Evolutionary conservation across 164 flowering plant genomes (phyloP), one percentile per base, ranked within the genome.

Genomic region (Stephania japonica): DNA sequence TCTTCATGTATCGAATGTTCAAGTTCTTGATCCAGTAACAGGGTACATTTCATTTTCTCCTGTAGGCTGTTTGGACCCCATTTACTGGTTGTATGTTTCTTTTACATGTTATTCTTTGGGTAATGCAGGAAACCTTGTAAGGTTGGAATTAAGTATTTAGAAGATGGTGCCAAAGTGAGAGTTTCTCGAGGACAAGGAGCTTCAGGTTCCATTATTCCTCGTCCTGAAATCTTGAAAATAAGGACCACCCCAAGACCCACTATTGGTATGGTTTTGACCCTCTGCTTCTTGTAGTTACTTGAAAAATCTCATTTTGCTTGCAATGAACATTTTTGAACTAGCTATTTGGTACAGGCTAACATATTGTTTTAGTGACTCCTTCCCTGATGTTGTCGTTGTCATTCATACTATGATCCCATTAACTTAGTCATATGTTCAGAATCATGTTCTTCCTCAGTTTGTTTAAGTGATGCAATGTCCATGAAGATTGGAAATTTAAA

Each of bases 1-100:
- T 49, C 86, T 96, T 77, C 98, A 92, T 86, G 97, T 77, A 38
- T 96, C 99, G 74, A 96, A 96, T 86, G 93, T 96, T 69, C 95
- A 92, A 86, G 85, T 88, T 80, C 47, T 93, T 78, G 99, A 92
- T 67, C 96, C 93, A 62, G 90, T 86, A 18, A 87, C 94, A 38
- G 92, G 92, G 99, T 92, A 86, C 32, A 24, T 71, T 6, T 59
- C 24, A 19, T 59, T 59, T 59, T 59, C 64, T 18, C 23, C 64
- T 59, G 53, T 59, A 59, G 64, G 64, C 64, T 21, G 25, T n/a
- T 19, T 19, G 21, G 6, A 18, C 3, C 2, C n/a, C 62, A 18
- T 19, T n/a, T 24, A 59, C 23, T 19, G 1, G 23, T 25, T 65
- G 65, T 32, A 25, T 72, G 12, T 25, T 24, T 44, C 63, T 18